Base-by-base conservation (phyloP, 1,284 basidiomycete genomes). In the Heliocybe sulcata region DNA sequence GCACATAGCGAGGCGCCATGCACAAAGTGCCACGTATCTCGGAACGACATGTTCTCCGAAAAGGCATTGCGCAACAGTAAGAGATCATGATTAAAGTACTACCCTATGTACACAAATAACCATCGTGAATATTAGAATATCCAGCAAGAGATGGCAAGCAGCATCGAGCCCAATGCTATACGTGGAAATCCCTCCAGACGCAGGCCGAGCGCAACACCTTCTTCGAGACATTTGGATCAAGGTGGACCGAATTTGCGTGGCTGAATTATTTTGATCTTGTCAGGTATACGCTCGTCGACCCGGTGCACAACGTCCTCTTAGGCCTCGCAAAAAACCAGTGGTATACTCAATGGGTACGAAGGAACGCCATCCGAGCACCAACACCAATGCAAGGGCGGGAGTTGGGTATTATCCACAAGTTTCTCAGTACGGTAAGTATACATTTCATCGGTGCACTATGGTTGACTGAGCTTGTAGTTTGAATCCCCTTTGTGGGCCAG, bases 301-400 rank as follows among this genome's bases (percentile, higher is more conserved):
- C 69, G 0, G 69, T 69, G 68, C 67, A 69, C 52, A 70, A 67
- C 51, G 53, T 69, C 0, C 58, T 71, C 0, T 59, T 6, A 12
- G 29, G 29, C 4, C 4, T 31, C 29, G 12, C 12, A 12, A 31
- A 31, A 12, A 31, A 31, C 29, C 29, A 31, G 29, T 31, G 29
- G 29, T 31, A 31, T 31, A 12, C 29, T 12, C 29, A 31, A 31
- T 31, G 29, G 29, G 12, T 31, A 4, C 29, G 12, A 12, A 31
- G 12, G 29, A 31, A 31, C 6, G 12, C 12, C 12, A 4, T 31
- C 1, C 60, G 66, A 1, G 49, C 60, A 19, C 45, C 57, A 25
- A 68, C 63, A 0, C 55, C 54, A 4, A 57, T 42, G 10, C 55
- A 33, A 2, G 20, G 29, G 6, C 62, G 66, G 0, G 68, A 71